These are phyloP conservation scores for Aspergillus ellipticus DNA, from an alignment of 495 filamentous ascomycete species.

Conservation along the genomic window DNA sequence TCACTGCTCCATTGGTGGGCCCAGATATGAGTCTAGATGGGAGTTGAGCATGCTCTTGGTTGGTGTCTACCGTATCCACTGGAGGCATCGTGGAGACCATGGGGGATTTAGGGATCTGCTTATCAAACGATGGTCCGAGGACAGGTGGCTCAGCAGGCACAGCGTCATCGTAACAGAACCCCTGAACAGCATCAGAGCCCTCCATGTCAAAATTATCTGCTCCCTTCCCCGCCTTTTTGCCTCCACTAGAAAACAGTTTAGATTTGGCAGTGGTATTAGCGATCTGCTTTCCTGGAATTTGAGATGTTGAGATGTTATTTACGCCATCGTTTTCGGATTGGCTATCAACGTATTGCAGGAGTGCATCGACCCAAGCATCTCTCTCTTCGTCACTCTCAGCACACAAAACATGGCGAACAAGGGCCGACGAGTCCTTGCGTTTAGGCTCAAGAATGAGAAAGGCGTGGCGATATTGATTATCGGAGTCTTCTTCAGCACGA, in stretches of 20 bases:
- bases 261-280: conserved; percentile 22
- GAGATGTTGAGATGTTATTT: conserved; percentile 21
- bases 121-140: conserved; percentile 50
- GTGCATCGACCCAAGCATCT: conserved; percentile 87
- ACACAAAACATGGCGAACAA: conserved; percentile 92
- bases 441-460: conserved; percentile 94
- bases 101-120: conserved; percentile 33
- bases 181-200: conserved; percentile 58
- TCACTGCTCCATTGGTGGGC: conserved; percentile 80
- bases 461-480: conserved; percentile 94
- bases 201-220: conserved; percentile 39
- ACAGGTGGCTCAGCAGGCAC: conserved; percentile 68
- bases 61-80: conserved; percentile 25
- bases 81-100: conserved; percentile 25
- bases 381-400: conserved; percentile 92
- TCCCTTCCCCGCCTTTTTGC: conserved; percentile 47
- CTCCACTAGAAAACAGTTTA: conserved; percentile 21
- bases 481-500: conserved; percentile 63
- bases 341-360: conserved; percentile 86
- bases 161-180: conserved; percentile 80
- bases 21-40: conserved; percentile 71
- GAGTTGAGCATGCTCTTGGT: conserved; percentile 27
- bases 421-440: conserved; percentile 85
- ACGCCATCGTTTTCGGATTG: conserved; percentile 46
- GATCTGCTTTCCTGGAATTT: conserved; percentile 17